A percentile compares a stretch with the other conserved stretches of the same genome.
phyloP scores from a whole-genome alignment of 495 filamentous ascomycete species.

The Penicillium psychrofluorescens region DNA sequence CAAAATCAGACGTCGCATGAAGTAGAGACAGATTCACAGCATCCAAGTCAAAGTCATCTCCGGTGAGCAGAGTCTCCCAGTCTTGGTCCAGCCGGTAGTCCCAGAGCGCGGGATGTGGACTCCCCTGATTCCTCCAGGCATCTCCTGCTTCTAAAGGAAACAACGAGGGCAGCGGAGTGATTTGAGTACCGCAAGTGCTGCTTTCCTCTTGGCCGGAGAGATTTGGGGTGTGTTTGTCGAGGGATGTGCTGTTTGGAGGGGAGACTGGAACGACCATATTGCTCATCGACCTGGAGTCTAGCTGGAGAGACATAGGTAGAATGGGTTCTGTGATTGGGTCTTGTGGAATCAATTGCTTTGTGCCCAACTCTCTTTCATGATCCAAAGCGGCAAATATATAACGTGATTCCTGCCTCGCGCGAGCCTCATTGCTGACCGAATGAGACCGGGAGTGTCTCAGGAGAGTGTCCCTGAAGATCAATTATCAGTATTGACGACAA shows the following conservation, averaged over 20 bases:
- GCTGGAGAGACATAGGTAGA: background rate
- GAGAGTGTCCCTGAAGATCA: constrained; percentile 11
- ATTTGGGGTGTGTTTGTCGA: constrained; percentile 4
- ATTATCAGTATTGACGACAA: background rate
- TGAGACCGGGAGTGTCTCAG: constrained; percentile 15
- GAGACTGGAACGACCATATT: constrained; percentile 1
- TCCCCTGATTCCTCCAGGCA: constrained; percentile 2
- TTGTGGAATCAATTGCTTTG: too few relatives aligned
- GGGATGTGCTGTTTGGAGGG: constrained; percentile 5
- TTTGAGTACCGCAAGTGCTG: constrained; percentile 1
- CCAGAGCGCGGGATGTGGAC: background rate
- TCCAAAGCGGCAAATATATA: too few relatives aligned
- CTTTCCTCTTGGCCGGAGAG: background rate
- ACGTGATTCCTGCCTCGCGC: too few relatives aligned
- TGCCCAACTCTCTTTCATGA: too few relatives aligned
- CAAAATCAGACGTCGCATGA: constrained; percentile 5
- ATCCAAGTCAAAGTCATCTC: background rate
- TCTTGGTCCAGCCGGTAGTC: constrained; percentile 1
- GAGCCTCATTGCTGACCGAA: background rate
- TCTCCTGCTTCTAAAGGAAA: constrained; percentile 3
- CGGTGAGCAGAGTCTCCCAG: constrained; percentile 5
- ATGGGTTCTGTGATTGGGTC: too few relatives aligned
- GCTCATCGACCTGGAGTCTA: background rate
- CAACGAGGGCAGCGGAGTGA: constrained; percentile 2
- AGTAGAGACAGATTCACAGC: background rate